These are phyloP conservation scores for Phaeosphaeriaceae sp. DNA, from an alignment of 2,329 filamentous ascomycete species.

Conservation along the genomic window DNA sequence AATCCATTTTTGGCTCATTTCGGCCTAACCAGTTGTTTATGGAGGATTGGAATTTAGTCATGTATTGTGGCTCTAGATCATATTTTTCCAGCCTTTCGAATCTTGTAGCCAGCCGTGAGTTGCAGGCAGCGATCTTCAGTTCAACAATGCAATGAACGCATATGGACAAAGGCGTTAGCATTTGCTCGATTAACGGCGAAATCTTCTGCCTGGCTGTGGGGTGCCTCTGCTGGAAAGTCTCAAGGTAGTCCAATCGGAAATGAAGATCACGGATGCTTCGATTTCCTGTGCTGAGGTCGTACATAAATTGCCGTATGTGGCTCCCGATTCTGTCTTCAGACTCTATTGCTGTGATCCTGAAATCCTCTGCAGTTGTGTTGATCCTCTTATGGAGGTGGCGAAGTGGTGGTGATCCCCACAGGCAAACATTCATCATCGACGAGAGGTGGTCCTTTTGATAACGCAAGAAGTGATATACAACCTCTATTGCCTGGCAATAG, in stretches of 20 bases:
- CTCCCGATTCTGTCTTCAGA: background rate
- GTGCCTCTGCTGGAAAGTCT: background rate
- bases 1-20: background rate
- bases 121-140: background rate
- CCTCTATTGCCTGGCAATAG: constrained; percentile 20
- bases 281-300: no score
- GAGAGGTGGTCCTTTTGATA: background rate
- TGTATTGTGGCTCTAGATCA: background rate
- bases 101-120: background rate
- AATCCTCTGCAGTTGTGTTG: background rate
- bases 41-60: background rate
- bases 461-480: constrained; percentile 52
- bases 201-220: background rate
- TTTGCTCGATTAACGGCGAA: background rate
- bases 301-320: no score
- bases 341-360: background rate
- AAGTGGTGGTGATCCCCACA: background rate
- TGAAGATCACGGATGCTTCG: background rate
- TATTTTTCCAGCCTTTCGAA: background rate
- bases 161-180: background rate
- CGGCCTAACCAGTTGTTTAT: background rate
- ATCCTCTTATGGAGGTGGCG: background rate
- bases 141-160: background rate
- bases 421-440: background rate
- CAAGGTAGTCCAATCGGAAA: background rate